Conservation (phyloP, 225 moss, liverwort and hornwort species). For the Marchantia polymorpha region DNA sequence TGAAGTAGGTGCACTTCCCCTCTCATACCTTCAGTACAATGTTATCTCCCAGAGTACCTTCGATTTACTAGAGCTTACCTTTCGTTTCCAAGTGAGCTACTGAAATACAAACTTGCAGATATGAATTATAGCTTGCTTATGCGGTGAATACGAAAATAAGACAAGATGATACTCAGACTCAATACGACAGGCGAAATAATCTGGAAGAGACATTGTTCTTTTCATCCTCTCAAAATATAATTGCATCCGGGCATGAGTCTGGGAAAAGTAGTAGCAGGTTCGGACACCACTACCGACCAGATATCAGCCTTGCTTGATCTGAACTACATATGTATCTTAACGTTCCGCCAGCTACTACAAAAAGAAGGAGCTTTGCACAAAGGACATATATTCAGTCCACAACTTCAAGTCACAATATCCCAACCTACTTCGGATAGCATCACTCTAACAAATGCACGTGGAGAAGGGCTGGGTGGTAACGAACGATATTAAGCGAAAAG, state of each 20-base stretch:
- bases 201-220: not conserved
- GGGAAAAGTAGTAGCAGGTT: conserved; percentile 8
- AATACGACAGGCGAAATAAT: too few species aligned
- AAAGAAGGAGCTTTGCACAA: not conserved
- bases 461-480: not conserved
- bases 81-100: too few species aligned
- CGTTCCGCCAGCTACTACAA: conserved; percentile 8
- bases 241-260: conserved; percentile 19
- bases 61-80: too few species aligned
- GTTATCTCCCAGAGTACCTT: too few species aligned
- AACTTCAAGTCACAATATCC: conserved; percentile 3
- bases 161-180: too few species aligned
- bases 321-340: not conserved
- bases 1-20: too few species aligned
- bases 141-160: too few species aligned
- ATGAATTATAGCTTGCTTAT: too few species aligned
- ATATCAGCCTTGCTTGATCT: conserved; percentile 18
- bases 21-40: too few species aligned
- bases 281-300: conserved; percentile 3
- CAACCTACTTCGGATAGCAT: conserved; percentile 2
- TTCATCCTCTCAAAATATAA: conserved; percentile 21
- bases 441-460: not conserved
- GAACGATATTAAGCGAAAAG: conserved; percentile 27
- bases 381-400: conserved; percentile 7
- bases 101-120: too few species aligned